Conservation (phyloP, 352 stramenopile genomes). For the Globisporangium canariense region DNA sequence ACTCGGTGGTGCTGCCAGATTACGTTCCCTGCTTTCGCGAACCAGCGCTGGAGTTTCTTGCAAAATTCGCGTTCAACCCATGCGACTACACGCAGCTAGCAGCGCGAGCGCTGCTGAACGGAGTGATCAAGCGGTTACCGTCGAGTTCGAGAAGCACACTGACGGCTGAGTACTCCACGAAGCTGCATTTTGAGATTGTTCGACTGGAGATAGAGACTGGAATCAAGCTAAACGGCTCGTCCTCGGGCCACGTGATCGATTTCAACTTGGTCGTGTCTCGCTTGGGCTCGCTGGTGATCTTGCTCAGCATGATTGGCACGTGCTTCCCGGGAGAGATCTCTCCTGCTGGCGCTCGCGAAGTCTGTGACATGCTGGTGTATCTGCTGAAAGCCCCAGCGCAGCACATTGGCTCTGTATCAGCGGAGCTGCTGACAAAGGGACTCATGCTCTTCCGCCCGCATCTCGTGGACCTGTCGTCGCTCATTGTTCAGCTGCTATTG, state of each 20-base stretch:
- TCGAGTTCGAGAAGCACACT: constrained; percentile 36
- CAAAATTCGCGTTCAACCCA: constrained; percentile 69
- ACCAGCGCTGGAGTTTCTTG: constrained; percentile 67
- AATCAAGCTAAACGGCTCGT: constrained; percentile 29
- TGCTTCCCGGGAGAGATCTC: constrained; percentile 83
- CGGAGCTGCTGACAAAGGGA: constrained; percentile 77
- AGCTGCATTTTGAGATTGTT: constrained; percentile 77
- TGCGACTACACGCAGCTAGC: constrained; percentile 78
- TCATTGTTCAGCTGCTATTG: constrained; percentile 69
- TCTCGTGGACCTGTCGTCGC: constrained; percentile 71
- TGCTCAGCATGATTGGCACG: constrained; percentile 85
- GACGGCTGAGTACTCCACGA: constrained; percentile 73
- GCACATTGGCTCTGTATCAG: constrained; percentile 61
- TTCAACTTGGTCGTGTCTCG: constrained; percentile 49
- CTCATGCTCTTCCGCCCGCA: constrained; percentile 83
- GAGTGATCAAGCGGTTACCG: constrained; percentile 72
- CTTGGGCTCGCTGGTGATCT: constrained; percentile 67
- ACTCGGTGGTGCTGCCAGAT: constrained; percentile 76
- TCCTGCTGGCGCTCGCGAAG: constrained; percentile 64
- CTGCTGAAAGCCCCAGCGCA: constrained; percentile 52
- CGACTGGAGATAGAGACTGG: constrained; percentile 66
- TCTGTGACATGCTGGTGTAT: constrained; percentile 76
- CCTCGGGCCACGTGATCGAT: constrained; percentile 17
- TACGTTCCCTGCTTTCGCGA: constrained; percentile 66
- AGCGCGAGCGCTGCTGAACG: constrained; percentile 62